These are phyloP conservation scores for Apostasia shenzhenica DNA, from an alignment of 106 monocot genomes.

Conservation along the genomic window DNA sequence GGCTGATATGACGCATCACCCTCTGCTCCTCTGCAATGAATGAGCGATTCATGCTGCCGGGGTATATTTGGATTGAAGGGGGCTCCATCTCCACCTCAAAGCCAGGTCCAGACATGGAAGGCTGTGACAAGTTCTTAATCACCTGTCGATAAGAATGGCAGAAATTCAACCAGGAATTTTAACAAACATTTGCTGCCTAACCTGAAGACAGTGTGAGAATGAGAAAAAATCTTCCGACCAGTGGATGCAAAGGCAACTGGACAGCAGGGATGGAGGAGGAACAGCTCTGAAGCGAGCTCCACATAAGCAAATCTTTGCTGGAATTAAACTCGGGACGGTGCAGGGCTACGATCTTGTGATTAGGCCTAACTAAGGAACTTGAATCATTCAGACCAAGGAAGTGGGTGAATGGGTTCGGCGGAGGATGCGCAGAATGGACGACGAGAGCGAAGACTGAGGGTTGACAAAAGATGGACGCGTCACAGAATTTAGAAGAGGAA, in stretches of 20 bases:
- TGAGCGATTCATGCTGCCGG: not conserved
- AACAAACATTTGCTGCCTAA: not conserved
- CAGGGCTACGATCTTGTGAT: not conserved
- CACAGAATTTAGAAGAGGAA: too few relatives aligned
- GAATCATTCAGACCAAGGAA: not conserved
- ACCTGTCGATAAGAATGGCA: not conserved
- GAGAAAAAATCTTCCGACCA: not conserved
- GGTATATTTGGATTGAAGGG: constrained; percentile 2
- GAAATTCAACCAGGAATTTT: not conserved
- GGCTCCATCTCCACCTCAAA: not conserved
- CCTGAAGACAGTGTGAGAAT: not conserved
- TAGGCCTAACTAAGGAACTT: not conserved
- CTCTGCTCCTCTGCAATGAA: constrained; percentile 1
- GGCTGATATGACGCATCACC: not conserved
- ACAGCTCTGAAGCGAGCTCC: not conserved
- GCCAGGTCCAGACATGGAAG: not conserved
- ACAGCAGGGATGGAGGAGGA: not conserved
- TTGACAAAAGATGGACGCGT: too few relatives aligned
- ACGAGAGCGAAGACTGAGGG: not conserved
- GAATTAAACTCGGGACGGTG: not conserved
- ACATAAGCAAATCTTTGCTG: not conserved
- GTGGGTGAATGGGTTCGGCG: not conserved
- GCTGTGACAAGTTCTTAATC: not conserved
- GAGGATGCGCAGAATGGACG: not conserved
- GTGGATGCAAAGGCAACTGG: not conserved